These are phyloP conservation scores for Lavandula angustifolia DNA, from an alignment of 257 asterid species.

Conservation along the genomic window DNA sequence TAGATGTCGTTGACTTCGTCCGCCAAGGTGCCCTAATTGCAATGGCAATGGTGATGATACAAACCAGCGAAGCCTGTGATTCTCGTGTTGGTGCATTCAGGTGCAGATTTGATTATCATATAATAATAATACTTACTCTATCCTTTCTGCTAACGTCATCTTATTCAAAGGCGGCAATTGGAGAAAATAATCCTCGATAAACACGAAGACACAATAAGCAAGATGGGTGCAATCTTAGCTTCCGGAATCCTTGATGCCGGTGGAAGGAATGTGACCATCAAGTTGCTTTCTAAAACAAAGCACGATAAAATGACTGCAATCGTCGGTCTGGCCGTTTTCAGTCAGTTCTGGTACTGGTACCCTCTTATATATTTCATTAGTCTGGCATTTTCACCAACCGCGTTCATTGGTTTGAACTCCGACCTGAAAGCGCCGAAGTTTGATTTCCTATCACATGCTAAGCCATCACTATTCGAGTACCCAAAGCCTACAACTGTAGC, in stretches of 20 bases:
- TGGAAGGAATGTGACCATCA: slow-evolving; percentile 55
- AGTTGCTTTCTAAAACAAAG: slow-evolving; percentile 32
- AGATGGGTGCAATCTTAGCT: slow-evolving; percentile 99
- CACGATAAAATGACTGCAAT: slow-evolving; percentile 33
- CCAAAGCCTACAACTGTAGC: slow-evolving; percentile 84
- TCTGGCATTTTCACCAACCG: slow-evolving; percentile 96
- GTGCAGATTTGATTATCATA: slow-evolving; percentile 38
- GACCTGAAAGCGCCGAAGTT: slow-evolving; percentile 92
- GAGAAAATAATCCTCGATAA: slow-evolving; percentile 87
- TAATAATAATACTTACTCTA: not conserved
- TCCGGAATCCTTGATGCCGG: slow-evolving; percentile 98
- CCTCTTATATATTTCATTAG: slow-evolving; percentile 92
- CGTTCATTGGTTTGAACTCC: slow-evolving; percentile 81
- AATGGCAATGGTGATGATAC: slow-evolving; percentile 99
- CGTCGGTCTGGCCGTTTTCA: slow-evolving; percentile 93
- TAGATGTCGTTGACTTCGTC: slow-evolving; percentile 95
- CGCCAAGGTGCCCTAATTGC: slow-evolving; percentile 99
- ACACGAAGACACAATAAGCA: slow-evolving; percentile 98
- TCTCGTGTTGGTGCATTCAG: slow-evolving; percentile 96
- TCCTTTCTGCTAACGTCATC: slow-evolving; percentile 23
- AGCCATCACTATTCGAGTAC: slow-evolving; percentile 83
- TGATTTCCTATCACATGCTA: slow-evolving; percentile 88
- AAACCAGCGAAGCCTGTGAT: slow-evolving; percentile 90
- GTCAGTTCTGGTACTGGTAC: slow-evolving; percentile 99
- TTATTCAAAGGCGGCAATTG: slow-evolving; percentile 70